phyloP scores from a whole-genome alignment of 2,329 filamentous ascomycete genomes.

The Trichoderma sp. region DNA sequence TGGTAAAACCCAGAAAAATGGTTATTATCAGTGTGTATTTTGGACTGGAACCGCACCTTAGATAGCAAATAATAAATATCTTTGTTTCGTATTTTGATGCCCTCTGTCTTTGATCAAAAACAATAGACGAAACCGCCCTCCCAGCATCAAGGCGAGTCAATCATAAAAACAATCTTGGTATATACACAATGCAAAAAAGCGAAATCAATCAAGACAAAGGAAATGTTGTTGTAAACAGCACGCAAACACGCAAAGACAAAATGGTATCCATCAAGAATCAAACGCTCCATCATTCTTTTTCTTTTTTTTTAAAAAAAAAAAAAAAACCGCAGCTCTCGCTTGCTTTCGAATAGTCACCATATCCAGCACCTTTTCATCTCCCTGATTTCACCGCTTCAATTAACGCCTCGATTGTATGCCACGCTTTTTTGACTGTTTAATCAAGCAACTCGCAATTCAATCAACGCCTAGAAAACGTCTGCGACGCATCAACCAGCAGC shows the following conservation, averaged over 20 bases:
- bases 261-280: slow-evolving; percentile 12
- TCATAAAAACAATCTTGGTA: background rate
- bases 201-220: background rate
- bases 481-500: slow-evolving; percentile 48
- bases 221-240: background rate
- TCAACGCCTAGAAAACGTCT: slow-evolving; percentile 33
- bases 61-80: background rate
- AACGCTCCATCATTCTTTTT: background rate
- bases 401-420: background rate
- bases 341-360: background rate
- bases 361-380: background rate
- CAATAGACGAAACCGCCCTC: background rate
- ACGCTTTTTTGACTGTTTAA: background rate
- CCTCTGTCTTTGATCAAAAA: background rate
- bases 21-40: background rate
- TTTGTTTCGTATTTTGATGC: background rate
- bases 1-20: background rate
- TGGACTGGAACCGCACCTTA: background rate
- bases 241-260: background rate
- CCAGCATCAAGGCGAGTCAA: background rate
- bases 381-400: background rate
- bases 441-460: background rate
- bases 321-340: background rate
- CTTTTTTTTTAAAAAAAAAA: no score
- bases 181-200: background rate